A percentile compares a stretch with the other conserved stretches of the same genome.
These are phyloP conservation scores for Termitomyces bulborhizus DNA, from an alignment of 768 basidiomycete genomes.

Conservation along the genomic window DNA sequence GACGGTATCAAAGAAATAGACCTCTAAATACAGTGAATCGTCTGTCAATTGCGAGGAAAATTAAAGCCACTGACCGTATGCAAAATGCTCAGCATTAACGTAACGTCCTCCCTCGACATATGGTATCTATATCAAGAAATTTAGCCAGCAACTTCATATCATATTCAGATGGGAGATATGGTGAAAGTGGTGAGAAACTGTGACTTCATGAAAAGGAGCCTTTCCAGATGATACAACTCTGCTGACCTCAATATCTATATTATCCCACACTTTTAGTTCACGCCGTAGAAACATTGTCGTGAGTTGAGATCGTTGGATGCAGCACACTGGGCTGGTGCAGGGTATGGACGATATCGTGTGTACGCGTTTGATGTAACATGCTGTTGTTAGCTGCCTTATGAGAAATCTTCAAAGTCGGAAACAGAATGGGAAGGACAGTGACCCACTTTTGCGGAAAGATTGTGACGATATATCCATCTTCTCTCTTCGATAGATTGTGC, in stretches of 20 bases:
- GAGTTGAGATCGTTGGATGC: constrained; percentile 70
- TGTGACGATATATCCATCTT: constrained; percentile 74
- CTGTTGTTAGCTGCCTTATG: no score
- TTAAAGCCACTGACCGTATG: constrained; percentile 58
- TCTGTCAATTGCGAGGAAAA: not conserved
- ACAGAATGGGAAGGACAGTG: not conserved
- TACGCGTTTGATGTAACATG: constrained; percentile 86
- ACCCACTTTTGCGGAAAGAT: constrained; percentile 81
- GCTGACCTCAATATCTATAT: constrained; percentile 83
- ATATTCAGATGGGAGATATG: constrained; percentile 83
- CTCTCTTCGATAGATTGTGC: constrained; percentile 69
- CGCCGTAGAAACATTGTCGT: constrained; percentile 78
- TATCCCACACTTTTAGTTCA: constrained; percentile 83
- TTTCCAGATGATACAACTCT: not conserved
- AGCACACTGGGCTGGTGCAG: constrained; percentile 79
- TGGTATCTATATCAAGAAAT: constrained; percentile 76
- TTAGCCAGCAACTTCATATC: constrained; percentile 82
- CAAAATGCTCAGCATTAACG: constrained; percentile 86
- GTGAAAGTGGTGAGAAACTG: constrained; percentile 89
- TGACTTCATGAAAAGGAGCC: constrained; percentile 13
- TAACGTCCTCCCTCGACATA: constrained; percentile 51
- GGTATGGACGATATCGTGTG: constrained; percentile 86
- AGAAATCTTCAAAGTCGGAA: not conserved
- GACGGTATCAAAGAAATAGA: constrained; percentile 79
- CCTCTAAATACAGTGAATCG: constrained; percentile 41